phyloP scores from a whole-genome alignment of 306 rosid species.

The Sicyos edulis region DNA sequence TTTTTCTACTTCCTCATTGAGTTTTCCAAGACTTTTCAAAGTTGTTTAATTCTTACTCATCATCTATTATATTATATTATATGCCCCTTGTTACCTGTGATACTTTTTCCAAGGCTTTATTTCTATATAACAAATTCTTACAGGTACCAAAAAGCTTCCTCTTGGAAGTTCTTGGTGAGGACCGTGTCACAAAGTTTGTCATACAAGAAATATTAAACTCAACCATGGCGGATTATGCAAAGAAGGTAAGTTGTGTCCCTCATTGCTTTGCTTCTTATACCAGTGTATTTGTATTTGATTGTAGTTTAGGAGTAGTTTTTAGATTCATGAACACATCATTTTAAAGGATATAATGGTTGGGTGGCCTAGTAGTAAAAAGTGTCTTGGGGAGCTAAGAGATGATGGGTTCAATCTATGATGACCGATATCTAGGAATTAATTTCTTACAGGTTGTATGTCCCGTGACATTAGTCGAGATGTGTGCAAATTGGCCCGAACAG shows the following conservation, averaged over 20 bases:
- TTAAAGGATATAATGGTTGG: no score
- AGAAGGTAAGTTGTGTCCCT: conserved; percentile 40
- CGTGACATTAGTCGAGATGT: no score
- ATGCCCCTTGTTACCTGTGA: neutral
- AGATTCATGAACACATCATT: no score
- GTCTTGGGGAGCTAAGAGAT: no score
- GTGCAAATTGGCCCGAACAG: no score
- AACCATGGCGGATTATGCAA: conserved; percentile 61
- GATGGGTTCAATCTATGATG: no score
- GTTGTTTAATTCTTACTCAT: neutral
- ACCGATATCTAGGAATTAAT: no score
- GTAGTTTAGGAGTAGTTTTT: neutral
- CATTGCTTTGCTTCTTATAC: neutral
- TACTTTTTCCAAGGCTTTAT: conserved; percentile 16
- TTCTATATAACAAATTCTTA: conserved; percentile 21
- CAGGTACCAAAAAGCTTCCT: conserved; percentile 79
- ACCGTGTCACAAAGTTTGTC: conserved; percentile 61
- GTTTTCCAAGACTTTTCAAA: neutral
- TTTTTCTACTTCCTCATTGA: conserved; percentile 9
- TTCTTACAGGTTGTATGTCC: no score
- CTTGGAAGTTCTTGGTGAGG: conserved; percentile 60
- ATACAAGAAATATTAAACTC: conserved; percentile 77
- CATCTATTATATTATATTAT: neutral
- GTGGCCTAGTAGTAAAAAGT: no score
- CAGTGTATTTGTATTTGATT: neutral